phyloP scores from a whole-genome alignment of 352 stramenopile species.

The Phytophthora sp. region DNA sequence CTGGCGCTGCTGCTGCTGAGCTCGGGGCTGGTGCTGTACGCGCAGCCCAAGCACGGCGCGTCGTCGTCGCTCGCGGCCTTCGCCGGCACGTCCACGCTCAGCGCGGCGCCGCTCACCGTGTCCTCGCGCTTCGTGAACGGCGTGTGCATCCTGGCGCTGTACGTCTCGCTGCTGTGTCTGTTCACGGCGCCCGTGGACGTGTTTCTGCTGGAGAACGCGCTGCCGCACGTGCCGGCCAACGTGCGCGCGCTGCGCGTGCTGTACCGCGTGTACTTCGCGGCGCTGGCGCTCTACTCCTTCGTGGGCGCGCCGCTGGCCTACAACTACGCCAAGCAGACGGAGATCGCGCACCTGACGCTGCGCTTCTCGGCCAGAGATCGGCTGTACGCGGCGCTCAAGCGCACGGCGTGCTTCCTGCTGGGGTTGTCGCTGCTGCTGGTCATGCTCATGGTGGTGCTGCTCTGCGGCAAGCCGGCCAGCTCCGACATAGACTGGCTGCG shows the following conservation, averaged over 20 bases:
- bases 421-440: constrained; percentile 68
- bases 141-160: constrained; percentile 75
- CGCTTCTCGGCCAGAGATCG: constrained; percentile 59
- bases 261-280: constrained; percentile 78
- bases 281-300: constrained; percentile 70
- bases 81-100: constrained; percentile 60
- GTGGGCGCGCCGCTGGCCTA: constrained; percentile 76
- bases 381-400: constrained; percentile 67
- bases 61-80: constrained; percentile 62
- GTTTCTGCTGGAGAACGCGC: constrained; percentile 74
- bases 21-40: constrained; percentile 60
- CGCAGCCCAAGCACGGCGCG: constrained; percentile 61
- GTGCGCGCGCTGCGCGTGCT: constrained; percentile 56
- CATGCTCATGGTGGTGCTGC: constrained; percentile 71
- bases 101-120: constrained; percentile 59
- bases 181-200: constrained; percentile 85
- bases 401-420: constrained; percentile 78
- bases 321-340: constrained; percentile 85
- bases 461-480: constrained; percentile 79
- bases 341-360: constrained; percentile 84
- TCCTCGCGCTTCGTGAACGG: constrained; percentile 74
- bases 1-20: constrained; percentile 64
- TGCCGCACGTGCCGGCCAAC: constrained; percentile 66
- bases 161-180: constrained; percentile 73
- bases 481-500: constrained; percentile 85